Conservation (phyloP, 2,329 filamentous ascomycete species). For the Cladophialophora carrionii region DNA sequence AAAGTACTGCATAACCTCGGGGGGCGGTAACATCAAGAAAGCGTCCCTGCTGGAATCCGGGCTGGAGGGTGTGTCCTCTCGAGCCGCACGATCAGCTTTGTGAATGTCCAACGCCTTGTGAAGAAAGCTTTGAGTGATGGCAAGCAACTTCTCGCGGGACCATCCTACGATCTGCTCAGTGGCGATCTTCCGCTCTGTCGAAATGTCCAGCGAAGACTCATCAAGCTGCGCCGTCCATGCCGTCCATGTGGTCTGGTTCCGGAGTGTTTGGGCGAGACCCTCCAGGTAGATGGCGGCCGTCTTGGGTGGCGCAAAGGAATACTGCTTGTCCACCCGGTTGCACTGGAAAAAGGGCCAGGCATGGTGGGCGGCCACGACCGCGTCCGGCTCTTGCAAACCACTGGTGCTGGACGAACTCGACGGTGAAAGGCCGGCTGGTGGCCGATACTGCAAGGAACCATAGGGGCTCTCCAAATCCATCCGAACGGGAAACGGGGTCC, state of each 20-base stretch:
- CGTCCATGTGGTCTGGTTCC: constrained; percentile 57
- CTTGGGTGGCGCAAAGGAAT: constrained; percentile 55
- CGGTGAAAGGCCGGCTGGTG: constrained; percentile 33
- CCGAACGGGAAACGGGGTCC: constrained; percentile 27
- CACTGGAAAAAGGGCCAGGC: constrained; percentile 59
- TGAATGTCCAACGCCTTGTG: constrained; percentile 73
- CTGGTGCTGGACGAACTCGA: constrained; percentile 32
- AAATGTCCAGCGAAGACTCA: constrained; percentile 45
- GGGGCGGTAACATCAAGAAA: constrained; percentile 68
- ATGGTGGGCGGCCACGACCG: constrained; percentile 56
- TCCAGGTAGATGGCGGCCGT: constrained; percentile 58
- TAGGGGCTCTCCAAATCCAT: constrained; percentile 33
- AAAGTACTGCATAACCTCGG: constrained; percentile 69
- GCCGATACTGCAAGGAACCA: constrained; percentile 26
- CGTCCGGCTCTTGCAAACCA: constrained; percentile 48
- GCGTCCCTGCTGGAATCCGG: constrained; percentile 56
- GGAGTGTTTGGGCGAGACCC: constrained; percentile 55
- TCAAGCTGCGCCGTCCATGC: constrained; percentile 58
- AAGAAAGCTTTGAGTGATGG: constrained; percentile 70
- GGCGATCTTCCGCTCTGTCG: constrained; percentile 51
- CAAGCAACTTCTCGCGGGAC: constrained; percentile 70
- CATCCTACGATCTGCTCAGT: constrained; percentile 57
- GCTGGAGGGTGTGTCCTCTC: constrained; percentile 40
- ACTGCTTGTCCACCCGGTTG: constrained; percentile 49
- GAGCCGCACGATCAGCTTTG: constrained; percentile 44